Base-by-base conservation (phyloP, 1,139 yeast species). In the Wickerhamiella pararugosa region DNA sequence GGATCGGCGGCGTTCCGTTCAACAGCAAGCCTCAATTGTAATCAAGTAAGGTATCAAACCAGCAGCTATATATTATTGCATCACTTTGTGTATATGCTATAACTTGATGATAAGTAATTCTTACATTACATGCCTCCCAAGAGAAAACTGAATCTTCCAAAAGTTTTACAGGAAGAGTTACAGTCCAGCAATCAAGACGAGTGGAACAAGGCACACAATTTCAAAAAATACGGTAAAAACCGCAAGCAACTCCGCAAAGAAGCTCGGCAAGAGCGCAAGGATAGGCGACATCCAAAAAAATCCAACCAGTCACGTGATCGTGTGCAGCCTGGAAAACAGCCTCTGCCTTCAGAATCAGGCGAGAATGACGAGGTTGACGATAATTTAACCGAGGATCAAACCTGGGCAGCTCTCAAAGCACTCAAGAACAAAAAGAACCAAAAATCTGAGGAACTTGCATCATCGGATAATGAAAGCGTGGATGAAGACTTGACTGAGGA, bases 11-110 rank as follows among this genome's bases (percentile, higher is more conserved):
- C 45, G 51, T 49, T 39, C 36, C 26, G 50, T 47, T 2, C 51
- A 48, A 37, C 54, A 54, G 5, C 82, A 76, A 51, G 75, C 77
- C 50, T 79, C 83, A 8, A 76, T 78, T 45, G 74, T 75, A 43
- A 67, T 68, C 45, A 67, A 65, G 25, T 41, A 37, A 34, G 21
- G 21, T 15, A 15, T 15, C 21, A 15, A 4, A 15, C 21, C 21
- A 15, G 21, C 21, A 15, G 21, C 21, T 15, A 15, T 15, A 15
- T 15, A 15, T 4, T 15, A 15, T 3, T 15, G 21, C 21, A 15
- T 15, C 4, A 15, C 4, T 15, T 15, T 15, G 4, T 15, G 21
- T 15, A 15, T 15, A 15, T 15, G 21, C 21, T 15, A 15, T 15
- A 15, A 15, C 21, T 15, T 15, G 21, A 15, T 15, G 21, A 15